Percentiles rank a stretch among this genome's conserved stretches.
Evolutionary conservation across 2,329 filamentous ascomycete genomes (phyloP).

Genomic region (Aspergillus vadensis): DNA sequence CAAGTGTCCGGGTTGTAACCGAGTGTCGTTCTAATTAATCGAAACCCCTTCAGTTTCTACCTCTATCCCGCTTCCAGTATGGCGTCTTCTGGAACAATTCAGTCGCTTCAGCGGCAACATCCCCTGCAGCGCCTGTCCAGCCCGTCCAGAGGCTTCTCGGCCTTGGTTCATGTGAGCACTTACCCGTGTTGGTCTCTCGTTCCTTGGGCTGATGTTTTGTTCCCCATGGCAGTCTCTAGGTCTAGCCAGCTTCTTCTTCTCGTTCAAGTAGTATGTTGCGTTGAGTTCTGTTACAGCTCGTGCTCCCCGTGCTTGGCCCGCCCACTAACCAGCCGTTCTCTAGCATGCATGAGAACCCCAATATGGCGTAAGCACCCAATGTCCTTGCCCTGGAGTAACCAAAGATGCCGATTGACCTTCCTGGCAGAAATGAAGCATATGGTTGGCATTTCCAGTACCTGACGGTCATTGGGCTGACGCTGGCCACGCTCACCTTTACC

Average conservation of each 20-base stretch:
- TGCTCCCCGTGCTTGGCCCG: not conserved
- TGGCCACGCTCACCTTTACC: slow-evolving; percentile 58
- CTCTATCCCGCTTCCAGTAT: slow-evolving; percentile 3
- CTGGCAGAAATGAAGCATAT: slow-evolving; percentile 57
- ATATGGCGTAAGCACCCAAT: slow-evolving; percentile 38
- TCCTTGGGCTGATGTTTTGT: slow-evolving; percentile 22
- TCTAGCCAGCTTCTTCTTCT: slow-evolving; percentile 46
- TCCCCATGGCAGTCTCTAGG: slow-evolving; percentile 36
- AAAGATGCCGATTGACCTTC: slow-evolving; percentile 16
- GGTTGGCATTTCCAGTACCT: slow-evolving; percentile 69
- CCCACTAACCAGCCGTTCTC: slow-evolving; percentile 10
- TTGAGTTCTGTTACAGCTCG: slow-evolving; percentile 1
- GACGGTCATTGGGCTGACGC: slow-evolving; percentile 62
- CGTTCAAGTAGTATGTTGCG: slow-evolving; percentile 47
- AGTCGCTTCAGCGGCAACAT: slow-evolving; percentile 36
- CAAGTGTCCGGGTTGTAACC: not conserved
- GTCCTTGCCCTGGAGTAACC: not conserved
- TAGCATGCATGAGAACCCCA: slow-evolving; percentile 48
- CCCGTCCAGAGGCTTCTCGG: slow-evolving; percentile 46
- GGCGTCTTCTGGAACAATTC: slow-evolving; percentile 14
- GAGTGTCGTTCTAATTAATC: not conserved
- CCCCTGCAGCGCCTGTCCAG: slow-evolving; percentile 48
- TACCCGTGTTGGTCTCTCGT: not conserved
- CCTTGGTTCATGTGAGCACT: slow-evolving; percentile 45
- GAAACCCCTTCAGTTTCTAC: not conserved